Evolutionary conservation across 1,284 basidiomycete species (phyloP), one percentile per base, ranked within the genome.

Genomic region (Prillingera fragicola): DNA sequence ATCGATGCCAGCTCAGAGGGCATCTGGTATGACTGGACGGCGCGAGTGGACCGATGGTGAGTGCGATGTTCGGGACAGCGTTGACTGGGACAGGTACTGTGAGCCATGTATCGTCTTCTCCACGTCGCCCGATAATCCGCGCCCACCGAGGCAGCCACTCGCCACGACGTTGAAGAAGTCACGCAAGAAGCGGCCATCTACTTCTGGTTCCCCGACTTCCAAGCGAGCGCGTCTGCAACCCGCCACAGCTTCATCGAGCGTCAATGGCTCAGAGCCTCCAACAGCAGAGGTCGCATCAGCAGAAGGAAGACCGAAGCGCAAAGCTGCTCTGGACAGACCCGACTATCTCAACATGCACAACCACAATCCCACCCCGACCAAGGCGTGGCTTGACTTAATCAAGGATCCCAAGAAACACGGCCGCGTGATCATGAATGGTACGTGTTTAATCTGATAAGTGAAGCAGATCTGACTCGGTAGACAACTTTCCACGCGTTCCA

Each of bases 271-370:
- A 15, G 37, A 28, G 9, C 23, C 43, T 36, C 32, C n/a, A 27
- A 42, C 38, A 10, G 17, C 42, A 3, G 35, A 45, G 17, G 37
- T 29, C 6, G 32, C 33, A 25, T 9, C 37, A 3, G 15, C 40
- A 8, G 48, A 48, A 17, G 37, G 43, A 0, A 38, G 67, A 15
- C 70, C 69, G 4, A 72, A 70, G 42, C 58, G 70, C 17, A 57
- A 63, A 33, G 65, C 63, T 1, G 63, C 67, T 4, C 38, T 65
- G 19, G 54, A 65, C 22, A 44, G 56, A 14, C 62, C 64, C 2
- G 70, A 72, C 39, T 72, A 72, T 45, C 56, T 63, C 39, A 67
- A 65, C 24, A 52, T 70, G 46, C 67, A 72, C 45, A 59, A 72
- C 41, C 64, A 65, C 18, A 62, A 63, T 21, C 56, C 69, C 8